Evolutionary conservation across 2,329 filamentous ascomycete genomes (phyloP).

Genomic region (Calonectria fujianensis): DNA sequence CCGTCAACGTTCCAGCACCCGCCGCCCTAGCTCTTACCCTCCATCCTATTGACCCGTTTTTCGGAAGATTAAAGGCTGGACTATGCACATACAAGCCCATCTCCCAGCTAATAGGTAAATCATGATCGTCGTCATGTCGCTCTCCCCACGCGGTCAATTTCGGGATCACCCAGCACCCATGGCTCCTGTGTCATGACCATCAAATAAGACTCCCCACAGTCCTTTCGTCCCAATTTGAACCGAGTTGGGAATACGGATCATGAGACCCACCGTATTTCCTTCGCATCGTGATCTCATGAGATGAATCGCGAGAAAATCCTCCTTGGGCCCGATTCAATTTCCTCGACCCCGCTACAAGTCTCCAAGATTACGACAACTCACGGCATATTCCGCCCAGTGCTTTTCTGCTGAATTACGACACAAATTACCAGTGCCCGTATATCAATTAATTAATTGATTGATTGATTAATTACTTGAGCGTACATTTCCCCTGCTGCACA

Average conservation of each 20-base stretch:
- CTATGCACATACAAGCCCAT: background rate
- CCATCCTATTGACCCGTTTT: background rate
- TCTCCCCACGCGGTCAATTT: slow-evolving; percentile 21
- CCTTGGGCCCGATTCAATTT: slow-evolving; percentile 17
- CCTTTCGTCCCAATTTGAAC: slow-evolving; percentile 23
- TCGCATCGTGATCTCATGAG: slow-evolving; percentile 11
- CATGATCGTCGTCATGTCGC: slow-evolving; percentile 28
- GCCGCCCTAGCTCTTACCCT: background rate
- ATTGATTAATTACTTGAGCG: background rate
- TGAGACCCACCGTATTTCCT: slow-evolving; percentile 23
- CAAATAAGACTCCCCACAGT: slow-evolving; percentile 23
- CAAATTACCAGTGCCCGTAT: background rate
- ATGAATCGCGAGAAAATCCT: slow-evolving; percentile 17
- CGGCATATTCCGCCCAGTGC: background rate
- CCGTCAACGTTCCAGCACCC: slow-evolving; percentile 22
- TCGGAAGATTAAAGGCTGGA: slow-evolving; percentile 4
- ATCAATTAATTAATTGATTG: background rate
- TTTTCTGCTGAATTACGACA: background rate
- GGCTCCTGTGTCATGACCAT: slow-evolving; percentile 23
- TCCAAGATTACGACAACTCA: slow-evolving; percentile 20
- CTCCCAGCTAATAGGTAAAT: slow-evolving; percentile 20
- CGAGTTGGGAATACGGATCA: slow-evolving; percentile 21
- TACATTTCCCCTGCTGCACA: background rate
- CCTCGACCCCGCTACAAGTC: slow-evolving; percentile 11
- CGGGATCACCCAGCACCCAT: slow-evolving; percentile 26